Base-by-base conservation (phyloP, 768 basidiomycete genomes). In the Rhizopogon sp. region DNA sequence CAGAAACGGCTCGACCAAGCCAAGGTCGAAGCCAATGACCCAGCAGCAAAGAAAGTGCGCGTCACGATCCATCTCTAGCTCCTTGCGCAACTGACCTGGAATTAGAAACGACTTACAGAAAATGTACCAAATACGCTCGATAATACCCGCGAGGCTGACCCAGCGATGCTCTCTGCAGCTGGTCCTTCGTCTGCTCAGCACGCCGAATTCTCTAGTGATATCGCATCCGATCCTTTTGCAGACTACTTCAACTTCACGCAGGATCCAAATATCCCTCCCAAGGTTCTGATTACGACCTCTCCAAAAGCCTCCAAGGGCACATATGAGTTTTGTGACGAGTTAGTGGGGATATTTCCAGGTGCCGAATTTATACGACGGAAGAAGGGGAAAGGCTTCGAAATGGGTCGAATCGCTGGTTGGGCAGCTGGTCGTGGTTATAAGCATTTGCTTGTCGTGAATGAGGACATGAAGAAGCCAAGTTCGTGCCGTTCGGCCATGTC, bases 391-490 rank as follows among this genome's bases (percentile, higher is more conserved):
- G 92, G 90, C 0, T 96, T 90, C 63, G 93, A 96, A 72, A 74
- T 96, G 62, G 95, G 95, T 0, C 76, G 86, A 56, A 90, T 98
- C 64, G 90, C 95, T 31, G 83, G 88, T 3, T 99, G 97, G 97
- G 93, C 93, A 20, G 87, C 88, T 11, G 87, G 84, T 41, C 75
- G 97, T 63, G 88, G 88, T 2, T 99, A 92, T 67, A 88, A 87
- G 43, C 92, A 95, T 59, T 66, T 98, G 58, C 78, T 90, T 42
- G 92, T 99, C 3, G 91, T 98, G 35, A 98, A 98, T 59, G 97
- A 99, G 65, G 91, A 98, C 62, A 87, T 85, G 78, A 94, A 94
- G 67, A 87, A 87, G 66, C 90, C 94, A 13, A 97, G 97, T 95
- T 61, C 70, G 92, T 79, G 11, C 56, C 42, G 43, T 28, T 44